Evolutionary conservation across 2,329 filamentous ascomycete genomes (phyloP).

Genomic region (Fusarium mundagurra): DNA sequence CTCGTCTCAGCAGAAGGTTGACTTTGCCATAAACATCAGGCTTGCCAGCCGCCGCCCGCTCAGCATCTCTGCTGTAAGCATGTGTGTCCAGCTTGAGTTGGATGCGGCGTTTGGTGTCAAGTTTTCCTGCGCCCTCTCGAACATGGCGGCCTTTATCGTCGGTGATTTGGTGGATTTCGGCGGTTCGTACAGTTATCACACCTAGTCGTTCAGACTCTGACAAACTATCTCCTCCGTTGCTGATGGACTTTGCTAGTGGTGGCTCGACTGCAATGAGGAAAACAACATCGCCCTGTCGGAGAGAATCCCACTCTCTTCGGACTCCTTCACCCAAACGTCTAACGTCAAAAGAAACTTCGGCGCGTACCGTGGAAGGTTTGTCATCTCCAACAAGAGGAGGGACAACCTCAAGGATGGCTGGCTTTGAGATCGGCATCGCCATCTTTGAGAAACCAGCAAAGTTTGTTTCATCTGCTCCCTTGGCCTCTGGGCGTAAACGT

Average conservation of each 20-base stretch:
- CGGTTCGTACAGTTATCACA: slow-evolving; percentile 77
- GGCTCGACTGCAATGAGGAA: slow-evolving; percentile 84
- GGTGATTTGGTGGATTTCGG: slow-evolving; percentile 85
- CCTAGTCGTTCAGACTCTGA: slow-evolving; percentile 69
- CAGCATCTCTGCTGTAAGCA: slow-evolving; percentile 81
- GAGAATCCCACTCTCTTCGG: slow-evolving; percentile 87
- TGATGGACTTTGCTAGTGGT: slow-evolving; percentile 58
- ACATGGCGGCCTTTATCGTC: slow-evolving; percentile 84
- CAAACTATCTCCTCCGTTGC: slow-evolving; percentile 61
- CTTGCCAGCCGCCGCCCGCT: slow-evolving; percentile 71
- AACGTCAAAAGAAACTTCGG: slow-evolving; percentile 87
- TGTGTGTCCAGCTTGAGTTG: slow-evolving; percentile 83
- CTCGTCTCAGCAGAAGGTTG: slow-evolving; percentile 86
- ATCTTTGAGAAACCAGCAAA: slow-evolving; percentile 92
- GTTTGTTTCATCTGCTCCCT: slow-evolving; percentile 70
- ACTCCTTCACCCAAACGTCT: slow-evolving; percentile 79
- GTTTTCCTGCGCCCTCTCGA: slow-evolving; percentile 66
- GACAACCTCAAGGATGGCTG: slow-evolving; percentile 85
- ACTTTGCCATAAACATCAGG: slow-evolving; percentile 83
- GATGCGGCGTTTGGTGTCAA: slow-evolving; percentile 77
- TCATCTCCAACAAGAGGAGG: slow-evolving; percentile 85
- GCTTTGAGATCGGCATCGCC: slow-evolving; percentile 87
- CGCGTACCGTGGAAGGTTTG: slow-evolving; percentile 84
- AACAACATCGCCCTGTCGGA: slow-evolving; percentile 87
- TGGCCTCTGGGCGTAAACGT: slow-evolving; percentile 76